phyloP scores from a whole-genome alignment of 2,329 filamentous ascomycete species.

The Rhynchosporium secalis region DNA sequence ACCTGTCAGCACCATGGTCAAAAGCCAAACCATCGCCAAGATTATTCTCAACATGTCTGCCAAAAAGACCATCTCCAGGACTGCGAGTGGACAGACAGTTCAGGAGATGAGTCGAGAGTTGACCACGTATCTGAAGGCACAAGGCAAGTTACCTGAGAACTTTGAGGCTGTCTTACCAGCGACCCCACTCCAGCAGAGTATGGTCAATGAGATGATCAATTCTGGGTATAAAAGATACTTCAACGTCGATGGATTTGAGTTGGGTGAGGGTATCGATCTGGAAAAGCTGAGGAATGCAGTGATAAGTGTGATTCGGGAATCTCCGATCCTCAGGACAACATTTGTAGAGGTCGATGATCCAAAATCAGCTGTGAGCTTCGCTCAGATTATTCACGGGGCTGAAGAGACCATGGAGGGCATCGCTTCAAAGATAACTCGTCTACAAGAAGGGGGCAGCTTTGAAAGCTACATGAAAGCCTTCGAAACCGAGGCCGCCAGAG shows the following conservation, averaged over 20 bases:
- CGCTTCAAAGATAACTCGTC: background rate
- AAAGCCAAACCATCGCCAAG: conserved; percentile 62
- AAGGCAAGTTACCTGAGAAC: conserved; percentile 42
- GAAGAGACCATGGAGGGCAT: background rate
- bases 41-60: conserved; percentile 48
- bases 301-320: conserved; percentile 55
- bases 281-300: conserved; percentile 61
- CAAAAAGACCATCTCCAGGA: conserved; percentile 17
- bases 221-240: conserved; percentile 78
- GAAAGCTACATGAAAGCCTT: conserved; percentile 44
- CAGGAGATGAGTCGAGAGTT: conserved; percentile 41
- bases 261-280: conserved; percentile 57
- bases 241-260: conserved; percentile 75
- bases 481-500: conserved; percentile 42
- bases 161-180: conserved; percentile 67
- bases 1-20: conserved; percentile 76
- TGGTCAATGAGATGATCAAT: conserved; percentile 78
- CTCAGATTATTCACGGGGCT: conserved; percentile 51
- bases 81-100: conserved; percentile 22
- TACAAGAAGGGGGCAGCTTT: conserved; percentile 18
- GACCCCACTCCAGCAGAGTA: conserved; percentile 83
- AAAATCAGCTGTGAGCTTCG: conserved; percentile 53
- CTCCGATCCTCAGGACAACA: conserved; percentile 73
- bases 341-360: conserved; percentile 69
- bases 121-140: conserved; percentile 41